These are phyloP conservation scores for Priceomyces medius DNA, from an alignment of 805 yeast genomes.

Conservation along the genomic window DNA sequence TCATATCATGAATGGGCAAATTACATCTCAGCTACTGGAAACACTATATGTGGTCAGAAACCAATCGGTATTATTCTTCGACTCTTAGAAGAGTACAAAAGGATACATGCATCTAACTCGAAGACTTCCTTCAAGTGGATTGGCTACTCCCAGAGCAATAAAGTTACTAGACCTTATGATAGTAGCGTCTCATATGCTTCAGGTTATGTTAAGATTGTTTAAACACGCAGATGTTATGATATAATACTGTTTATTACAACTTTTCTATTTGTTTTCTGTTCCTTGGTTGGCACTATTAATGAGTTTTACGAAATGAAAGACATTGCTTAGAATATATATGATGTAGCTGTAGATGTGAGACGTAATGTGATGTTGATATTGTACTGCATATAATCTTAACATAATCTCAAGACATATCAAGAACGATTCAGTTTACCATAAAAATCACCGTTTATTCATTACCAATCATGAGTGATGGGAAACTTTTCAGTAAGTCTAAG, in stretches of 20 bases:
- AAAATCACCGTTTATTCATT: background rate
- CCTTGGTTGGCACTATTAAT: too few species aligned
- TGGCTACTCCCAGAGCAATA: slow-evolving; percentile 75
- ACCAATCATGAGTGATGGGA: slow-evolving; percentile 36
- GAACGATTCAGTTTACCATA: background rate
- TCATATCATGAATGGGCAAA: slow-evolving; percentile 58
- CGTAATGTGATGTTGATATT: too few species aligned
- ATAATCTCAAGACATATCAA: background rate
- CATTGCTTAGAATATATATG: too few species aligned
- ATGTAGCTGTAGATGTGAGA: too few species aligned
- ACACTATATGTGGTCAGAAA: slow-evolving; percentile 91
- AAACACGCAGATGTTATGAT: too few species aligned
- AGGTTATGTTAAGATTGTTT: slow-evolving; percentile 50
- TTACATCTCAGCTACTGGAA: slow-evolving; percentile 70
- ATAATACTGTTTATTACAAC: background rate
- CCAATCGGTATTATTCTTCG: slow-evolving; percentile 69
- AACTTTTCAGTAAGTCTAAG: slow-evolving; percentile 38
- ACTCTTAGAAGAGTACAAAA: slow-evolving; percentile 42
- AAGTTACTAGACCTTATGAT: slow-evolving; percentile 48
- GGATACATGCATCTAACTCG: slow-evolving; percentile 5
- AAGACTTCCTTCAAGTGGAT: slow-evolving; percentile 57
- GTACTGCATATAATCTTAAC: background rate
- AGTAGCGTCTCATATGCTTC: slow-evolving; percentile 92
- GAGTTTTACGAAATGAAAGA: too few species aligned
- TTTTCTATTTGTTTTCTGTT: too few species aligned